Evolutionary conservation across 208 protist species (phyloP), one percentile per base, ranked within the genome.

Genomic region (Wallacemonas rigidus): DNA sequence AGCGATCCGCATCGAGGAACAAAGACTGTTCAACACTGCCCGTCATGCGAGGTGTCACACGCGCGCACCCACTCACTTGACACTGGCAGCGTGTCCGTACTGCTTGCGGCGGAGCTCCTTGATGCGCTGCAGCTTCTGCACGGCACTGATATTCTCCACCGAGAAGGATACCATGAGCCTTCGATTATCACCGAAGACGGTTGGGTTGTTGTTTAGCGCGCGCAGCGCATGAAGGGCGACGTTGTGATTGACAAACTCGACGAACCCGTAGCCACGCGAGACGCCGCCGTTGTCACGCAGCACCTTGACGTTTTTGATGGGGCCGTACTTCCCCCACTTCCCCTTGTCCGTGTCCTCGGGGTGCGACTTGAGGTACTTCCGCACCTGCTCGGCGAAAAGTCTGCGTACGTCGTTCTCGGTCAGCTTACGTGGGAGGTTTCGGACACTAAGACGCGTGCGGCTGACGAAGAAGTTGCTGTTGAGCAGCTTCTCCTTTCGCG

Each of bases 391-490:
- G 1, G 86, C 76, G 69, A 97, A 93, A 54, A 98, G 74, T 6
- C 89, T 75, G 12, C 90, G 89, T 64, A 98, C 60, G 64, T 95
- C 92, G 41, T 95, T 95, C 71, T 97, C 94, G 1, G 83, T 83
- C 85, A 97, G 86, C 38, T 83, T 91, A 44, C 86, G 86, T 48
- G 95, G 95, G 51, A 98, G 69, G 72, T 98, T 97, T 39, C 92
- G 92, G 68, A 98, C 84, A 72, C 85, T 95, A 2, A 98, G 79
- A 26, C 95, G 87, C 2, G 94, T 98, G 57, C 75, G 88, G 69
- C 93, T 97, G 48, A 98, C 89, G 70, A 95, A 97, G 77, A 87
- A 95, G 80, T 96, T 97, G 82, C 82, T 95, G 73, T 97, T 91
- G 15, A 81, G 79, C 44, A 97, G 84, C 77, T 97, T 88, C 72